A percentile compares a stretch with the other conserved stretches of the same genome.
Evolutionary conservation across 1,284 basidiomycete species (phyloP).

Genomic region (Ceratobasidium sp.): DNA sequence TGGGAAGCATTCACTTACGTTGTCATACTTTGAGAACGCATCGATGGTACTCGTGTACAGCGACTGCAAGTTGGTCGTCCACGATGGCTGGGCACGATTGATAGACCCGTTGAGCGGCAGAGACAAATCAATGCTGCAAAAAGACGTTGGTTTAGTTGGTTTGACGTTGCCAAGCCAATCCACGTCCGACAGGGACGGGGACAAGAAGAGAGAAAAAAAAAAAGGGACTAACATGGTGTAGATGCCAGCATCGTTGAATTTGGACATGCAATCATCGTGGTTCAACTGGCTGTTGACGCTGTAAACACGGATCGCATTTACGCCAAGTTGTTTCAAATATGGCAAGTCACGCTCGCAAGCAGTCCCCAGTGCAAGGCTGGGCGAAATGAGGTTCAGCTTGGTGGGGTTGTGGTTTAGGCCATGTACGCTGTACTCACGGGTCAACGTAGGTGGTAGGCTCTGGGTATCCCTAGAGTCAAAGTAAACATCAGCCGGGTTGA

Average conservation of each 20-base stretch:
- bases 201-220: background rate
- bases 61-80: conserved; percentile 84
- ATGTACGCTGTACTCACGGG: conserved; percentile 17
- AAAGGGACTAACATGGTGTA: conserved; percentile 78
- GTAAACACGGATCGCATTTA: conserved; percentile 80
- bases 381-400: conserved; percentile 63
- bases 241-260: conserved; percentile 81
- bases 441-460: conserved; percentile 57
- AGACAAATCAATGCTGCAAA: conserved; percentile 78
- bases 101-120: conserved; percentile 86
- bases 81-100: conserved; percentile 76
- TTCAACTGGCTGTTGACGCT: conserved; percentile 83
- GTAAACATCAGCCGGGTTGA: background rate
- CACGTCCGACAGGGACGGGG: background rate
- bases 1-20: conserved; percentile 43
- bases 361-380: conserved; percentile 66
- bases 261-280: conserved; percentile 87
- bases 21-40: conserved; percentile 80
- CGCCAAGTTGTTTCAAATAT: conserved; percentile 67
- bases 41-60: conserved; percentile 83
- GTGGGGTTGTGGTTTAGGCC: background rate
- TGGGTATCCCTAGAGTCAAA: conserved; percentile 22
- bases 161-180: conserved; percentile 11
- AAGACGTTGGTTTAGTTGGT: background rate
- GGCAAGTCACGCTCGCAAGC: conserved; percentile 84